Percentiles rank a stretch among this genome's conserved stretches.
Evolutionary conservation across 2,329 filamentous ascomycete species (phyloP).

Genomic region (Venturia nashicola): DNA sequence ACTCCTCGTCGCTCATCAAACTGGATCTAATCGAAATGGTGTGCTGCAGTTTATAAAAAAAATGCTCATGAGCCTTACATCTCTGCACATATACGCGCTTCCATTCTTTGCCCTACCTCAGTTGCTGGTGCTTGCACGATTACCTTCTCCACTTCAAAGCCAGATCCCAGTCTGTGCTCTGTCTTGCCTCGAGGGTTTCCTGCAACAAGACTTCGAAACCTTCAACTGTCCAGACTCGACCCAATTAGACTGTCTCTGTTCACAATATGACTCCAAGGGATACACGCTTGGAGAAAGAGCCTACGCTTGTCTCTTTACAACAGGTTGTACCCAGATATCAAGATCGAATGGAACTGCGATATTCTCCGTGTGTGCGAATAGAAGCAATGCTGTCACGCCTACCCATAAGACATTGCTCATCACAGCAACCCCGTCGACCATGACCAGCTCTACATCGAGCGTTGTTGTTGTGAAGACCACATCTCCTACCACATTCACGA

Average conservation of each 20-base stretch:
- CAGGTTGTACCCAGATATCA: background rate
- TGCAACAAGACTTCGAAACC: slow-evolving; percentile 21
- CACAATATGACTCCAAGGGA: slow-evolving; percentile 23
- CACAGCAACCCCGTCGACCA: background rate
- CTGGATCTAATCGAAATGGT: background rate
- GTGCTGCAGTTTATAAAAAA: background rate
- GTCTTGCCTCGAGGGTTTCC: slow-evolving; percentile 21
- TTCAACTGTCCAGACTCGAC: slow-evolving; percentile 21
- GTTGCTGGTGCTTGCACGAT: slow-evolving; percentile 12
- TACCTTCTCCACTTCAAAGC: slow-evolving; percentile 20
- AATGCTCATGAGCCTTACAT: slow-evolving; percentile 2
- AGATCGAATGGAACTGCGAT: background rate
- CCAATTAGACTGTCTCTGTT: slow-evolving; percentile 24
- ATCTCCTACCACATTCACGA: background rate
- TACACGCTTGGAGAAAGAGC: slow-evolving; percentile 26
- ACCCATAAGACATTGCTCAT: slow-evolving; percentile 24
- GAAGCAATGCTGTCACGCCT: slow-evolving; percentile 22
- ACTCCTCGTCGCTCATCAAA: background rate
- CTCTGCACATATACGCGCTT: background rate
- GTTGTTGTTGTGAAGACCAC: slow-evolving; percentile 9
- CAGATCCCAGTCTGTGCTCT: slow-evolving; percentile 24
- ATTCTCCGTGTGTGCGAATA: slow-evolving; percentile 19
- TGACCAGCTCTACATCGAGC: background rate
- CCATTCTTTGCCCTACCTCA: background rate
- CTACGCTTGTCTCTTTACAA: slow-evolving; percentile 23